Evolutionary conservation across 257 asterid species (phyloP), one percentile per base, ranked within the genome.

Genomic region (Lycium ferocissimum): DNA sequence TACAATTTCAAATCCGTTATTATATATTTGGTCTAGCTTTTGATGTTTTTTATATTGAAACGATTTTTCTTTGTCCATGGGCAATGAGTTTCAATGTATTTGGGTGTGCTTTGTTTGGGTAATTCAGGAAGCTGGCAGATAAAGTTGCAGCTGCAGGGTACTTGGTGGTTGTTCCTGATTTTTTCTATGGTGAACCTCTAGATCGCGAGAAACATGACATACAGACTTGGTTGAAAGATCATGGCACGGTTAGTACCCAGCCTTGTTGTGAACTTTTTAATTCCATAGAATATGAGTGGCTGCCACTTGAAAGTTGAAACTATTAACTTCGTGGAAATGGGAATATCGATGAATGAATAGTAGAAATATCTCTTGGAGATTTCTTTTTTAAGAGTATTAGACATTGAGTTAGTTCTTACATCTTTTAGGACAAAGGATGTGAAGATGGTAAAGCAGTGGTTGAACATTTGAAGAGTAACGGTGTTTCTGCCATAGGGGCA

Each of bases 111-210:
- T 53, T 82, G 14, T 47, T 79, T 45, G 17, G 18, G 3, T 35
- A 43, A 53, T 90, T 82, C 83, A 94, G 97, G 92, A 93, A 88
- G 87, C 88, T 94, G 53, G 96, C 97, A 3, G 95, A 92, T 84
- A 91, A 89, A 87, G 86, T 91, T 84, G 94, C 95, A 86, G 91
- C 90, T 61, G 82, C 87, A 37, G 96, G 97, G 26, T 91, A 70
- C 87, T 89, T 89, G 5, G 96, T 91, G 9, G 91, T 91, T 84
- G 96, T 88, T 91, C 98, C 98, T 11, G 98, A 94, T 89, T 89
- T 93, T 89, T 92, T 85, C 86, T 83, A 89, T 49, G 97, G 98
- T 14, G 96, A 92, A 89, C 95, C 97, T 7, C 63, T 71, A 53
- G 63, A 67, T 83, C 89, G 45, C 1, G 90, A 89, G 22, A 88